A percentile compares a stretch with the other conserved stretches of the same genome.
Conservation (phyloP, 805 yeast genomes). For the Metschnikowia arizonensis region DNA sequence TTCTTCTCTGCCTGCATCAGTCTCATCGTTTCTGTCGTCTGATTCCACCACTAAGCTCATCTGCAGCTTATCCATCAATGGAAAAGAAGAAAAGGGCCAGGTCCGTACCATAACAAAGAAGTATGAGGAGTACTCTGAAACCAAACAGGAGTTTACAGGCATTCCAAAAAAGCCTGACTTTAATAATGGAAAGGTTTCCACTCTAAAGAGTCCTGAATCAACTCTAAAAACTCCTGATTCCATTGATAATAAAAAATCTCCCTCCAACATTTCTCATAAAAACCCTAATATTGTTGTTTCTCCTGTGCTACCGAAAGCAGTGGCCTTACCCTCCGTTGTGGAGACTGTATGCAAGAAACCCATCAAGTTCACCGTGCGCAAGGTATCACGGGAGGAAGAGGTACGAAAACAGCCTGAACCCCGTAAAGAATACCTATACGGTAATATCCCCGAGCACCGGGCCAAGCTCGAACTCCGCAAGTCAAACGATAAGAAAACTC, state of each 20-base stretch:
- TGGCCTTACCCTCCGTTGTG: slow-evolving; percentile 5
- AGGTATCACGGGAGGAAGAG: slow-evolving; percentile 16
- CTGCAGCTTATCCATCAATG: slow-evolving; percentile 12
- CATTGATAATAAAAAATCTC: no score
- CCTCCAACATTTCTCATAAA: no score
- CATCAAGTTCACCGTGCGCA: slow-evolving; percentile 20
- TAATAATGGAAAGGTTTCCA: no score
- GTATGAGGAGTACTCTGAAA: slow-evolving; percentile 2
- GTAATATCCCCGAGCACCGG: slow-evolving; percentile 19
- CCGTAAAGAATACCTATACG: slow-evolving; percentile 13
- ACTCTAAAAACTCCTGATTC: no score
- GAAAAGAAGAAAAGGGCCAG: not conserved
- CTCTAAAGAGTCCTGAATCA: no score
- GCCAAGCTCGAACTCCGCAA: slow-evolving; percentile 11
- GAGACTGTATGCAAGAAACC: slow-evolving; percentile 12
- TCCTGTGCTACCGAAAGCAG: slow-evolving; percentile 10
- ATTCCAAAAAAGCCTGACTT: no score
- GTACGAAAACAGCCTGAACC: not conserved
- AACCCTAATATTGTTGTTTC: slow-evolving; percentile 5
- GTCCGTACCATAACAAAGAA: slow-evolving; percentile 5
- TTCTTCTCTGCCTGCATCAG: slow-evolving; percentile 5
- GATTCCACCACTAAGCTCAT: slow-evolving; percentile 17
- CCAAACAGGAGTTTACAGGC: not conserved
- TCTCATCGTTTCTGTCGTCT: slow-evolving; percentile 16
- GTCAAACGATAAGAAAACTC: slow-evolving; percentile 10